Base-by-base conservation (phyloP, 345 rosid species). In the Limnanthes douglasii region DNA sequence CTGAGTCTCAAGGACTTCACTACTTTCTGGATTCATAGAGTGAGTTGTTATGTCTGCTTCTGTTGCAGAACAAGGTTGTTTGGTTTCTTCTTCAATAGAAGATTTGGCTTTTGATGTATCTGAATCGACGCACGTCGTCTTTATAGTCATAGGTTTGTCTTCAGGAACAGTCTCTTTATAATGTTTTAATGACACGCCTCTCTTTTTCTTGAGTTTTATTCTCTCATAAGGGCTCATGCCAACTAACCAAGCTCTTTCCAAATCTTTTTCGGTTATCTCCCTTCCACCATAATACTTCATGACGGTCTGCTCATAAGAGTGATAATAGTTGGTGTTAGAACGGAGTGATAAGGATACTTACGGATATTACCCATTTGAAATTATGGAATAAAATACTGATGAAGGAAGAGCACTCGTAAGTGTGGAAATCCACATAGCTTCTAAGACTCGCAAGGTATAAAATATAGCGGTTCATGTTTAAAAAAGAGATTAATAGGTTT, bases 221-320 rank as follows among this genome's bases (percentile, higher is more conserved):
- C 70, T 70, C 60, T 81, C 96, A 29, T 82, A 77, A 53, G 96
- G 75, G 53, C 88, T 80, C 85, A 85, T 69, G 41, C 96, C 96
- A 26, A 75, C 72, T 31, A 72, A 59, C 63, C 84, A 50, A 57
- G 96, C 98, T 48, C 51, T 71, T 61, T 80, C 88, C 60, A 84
- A 59, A 72, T 90, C 98, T 42, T 75, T 76, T 31, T 69, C 56
- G 2, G 75, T 56, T 73, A 90, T 57, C 41, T 88, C 82, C 31
- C 94, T 66, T 59, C 98, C 88, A 25, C 99, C 96, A 41, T 85
- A 92, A 56, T 70, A 90, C 61, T 58, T 75, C 73, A 41, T 67
- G 9, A 92, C 74, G 54, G 65, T 57, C 86, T 78, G 53, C 41
- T 21, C 34, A 48, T n/a, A n/a, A n/a, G n/a, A n/a, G n/a, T n/a